Evolutionary conservation across 768 basidiomycete species (phyloP), one percentile per base, ranked within the genome.

Genomic region (Amanita fuliginea): DNA sequence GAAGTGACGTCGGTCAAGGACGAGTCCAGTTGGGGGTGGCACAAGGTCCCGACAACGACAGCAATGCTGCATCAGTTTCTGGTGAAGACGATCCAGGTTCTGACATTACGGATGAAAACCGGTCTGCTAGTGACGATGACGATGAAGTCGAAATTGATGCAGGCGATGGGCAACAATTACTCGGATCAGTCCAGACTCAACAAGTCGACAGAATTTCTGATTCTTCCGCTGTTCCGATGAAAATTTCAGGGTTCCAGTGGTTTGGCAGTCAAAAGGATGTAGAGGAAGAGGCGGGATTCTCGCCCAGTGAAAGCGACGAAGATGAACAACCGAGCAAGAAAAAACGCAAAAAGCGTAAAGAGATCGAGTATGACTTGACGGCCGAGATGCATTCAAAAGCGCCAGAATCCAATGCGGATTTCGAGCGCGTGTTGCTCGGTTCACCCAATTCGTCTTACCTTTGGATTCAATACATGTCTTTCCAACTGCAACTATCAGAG

Each of bases 381-480:
- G 86, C 82, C 21, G 86, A 95, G 52, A 82, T 97, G 73, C 89
- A 92, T 50, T 80, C 75, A 34, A 85, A 81, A 57, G 72, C 72
- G 18, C 96, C 96, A 1, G 88, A 91, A 61, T 96, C 96, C 1
- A 89, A 85, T 53, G 79, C 86, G 28, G 95, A 99, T 63, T 99
- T 97, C 57, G 96, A 99, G 64, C 80, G 96, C 10, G 68, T 89
- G 32, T 76, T 99, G 41, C 74, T 98, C 34, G 89, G 90, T 24
- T 93, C 95, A 0, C 95, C 96, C 1, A 92, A 96, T 62, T 98
- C 94, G 6, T 98, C 96, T 0, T 96, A 86, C 67, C 75, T 98
- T 30, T 99, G 96, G 96, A 83, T 99, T 51, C 94, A 97, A 64
- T 99, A 93, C 64, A 98, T 99, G 92, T 95, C 96, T 7, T 95